A percentile compares a stretch with the other conserved stretches of the same genome.
These are phyloP conservation scores for Candida germanica DNA, from an alignment of 805 yeast species.

Conservation along the genomic window DNA sequence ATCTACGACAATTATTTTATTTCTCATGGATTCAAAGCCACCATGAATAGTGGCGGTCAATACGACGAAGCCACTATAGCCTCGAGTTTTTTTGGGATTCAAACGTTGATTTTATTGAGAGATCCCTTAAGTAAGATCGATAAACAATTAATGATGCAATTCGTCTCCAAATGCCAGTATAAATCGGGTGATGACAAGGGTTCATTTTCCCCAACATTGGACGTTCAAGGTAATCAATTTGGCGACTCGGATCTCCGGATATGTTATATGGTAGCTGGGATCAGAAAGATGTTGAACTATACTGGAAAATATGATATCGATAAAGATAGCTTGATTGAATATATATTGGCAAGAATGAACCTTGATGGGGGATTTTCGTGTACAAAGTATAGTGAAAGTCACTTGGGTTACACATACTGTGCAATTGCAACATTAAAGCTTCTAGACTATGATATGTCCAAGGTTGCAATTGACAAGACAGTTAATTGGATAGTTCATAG, in stretches of 20 bases:
- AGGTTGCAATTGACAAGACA: conserved; percentile 30
- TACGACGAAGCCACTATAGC: conserved; percentile 68
- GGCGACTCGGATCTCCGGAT: conserved; percentile 75
- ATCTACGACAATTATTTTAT: conserved; percentile 46
- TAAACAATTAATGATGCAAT: conserved; percentile 50
- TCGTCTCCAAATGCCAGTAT: conserved; percentile 59
- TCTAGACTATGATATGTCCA: conserved; percentile 21
- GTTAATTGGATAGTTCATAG: conserved; percentile 61
- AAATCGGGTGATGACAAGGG: conserved; percentile 27
- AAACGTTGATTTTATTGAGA: conserved; percentile 49
- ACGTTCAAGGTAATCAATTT: conserved; percentile 23
- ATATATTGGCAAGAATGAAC: conserved; percentile 25
- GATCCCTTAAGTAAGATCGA: conserved; percentile 36
- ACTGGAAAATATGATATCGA: conserved; percentile 40
- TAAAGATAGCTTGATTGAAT: conserved; percentile 32
- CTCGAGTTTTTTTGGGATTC: conserved; percentile 74
- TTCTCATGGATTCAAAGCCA: conserved; percentile 52
- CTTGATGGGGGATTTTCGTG: conserved; percentile 75
- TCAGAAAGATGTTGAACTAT: conserved; percentile 49
- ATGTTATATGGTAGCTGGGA: conserved; percentile 69
- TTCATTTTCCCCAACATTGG: conserved; percentile 33
- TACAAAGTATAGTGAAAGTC: conserved; percentile 56
- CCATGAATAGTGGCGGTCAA: conserved; percentile 32
- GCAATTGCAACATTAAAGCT: conserved; percentile 62
- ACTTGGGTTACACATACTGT: conserved; percentile 86